Evolutionary conservation across 1,284 basidiomycete genomes (phyloP), one percentile per base, ranked within the genome.

Genomic region (Hemileccinum hortonii): DNA sequence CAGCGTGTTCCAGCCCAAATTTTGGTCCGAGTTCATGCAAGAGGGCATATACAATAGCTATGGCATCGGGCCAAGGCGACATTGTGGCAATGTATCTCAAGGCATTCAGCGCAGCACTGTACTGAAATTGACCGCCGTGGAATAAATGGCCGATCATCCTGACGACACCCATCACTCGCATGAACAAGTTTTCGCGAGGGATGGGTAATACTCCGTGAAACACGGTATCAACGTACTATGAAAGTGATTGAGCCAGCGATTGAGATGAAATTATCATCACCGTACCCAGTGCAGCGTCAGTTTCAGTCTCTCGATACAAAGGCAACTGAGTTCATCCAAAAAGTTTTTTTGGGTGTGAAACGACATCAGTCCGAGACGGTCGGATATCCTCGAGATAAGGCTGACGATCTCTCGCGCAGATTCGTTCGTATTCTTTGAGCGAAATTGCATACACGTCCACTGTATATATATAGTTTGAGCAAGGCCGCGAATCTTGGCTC

Each of bases 211-310:
- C 30, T 12, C 22, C 21, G 11, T 39, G 47, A 33, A 18, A 39
- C 33, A 38, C 24, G 29, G 43, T 43, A 14, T 49, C 36, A 19
- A 40, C 41, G 37, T 57, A 56, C 62, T 66, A 36, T 14, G 18
- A 38, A 39, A 21, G n/a, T 12, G 19, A 33, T 19, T 66, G 12
- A 63, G 57, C 37, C 3, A 26, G 6, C 9, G 8, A 32, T 6
- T 0, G 42, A 22, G 24, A 32, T 11, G 21, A 30, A 19, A 11
- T 4, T 3, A 12, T 19, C 35, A 15, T 10, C 12, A 33, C 29
- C 55, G 15, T 51, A 63, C 63, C 62, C 47, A 59, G 39, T 43
- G 46, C 54, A 55, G 61, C 4, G 47, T 53, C 39, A 52, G n/a
- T 26, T 56, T 54, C 37, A 65, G 43, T 30, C 45, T 61, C 48